Base-by-base conservation (phyloP, 768 basidiomycete genomes). In the Pleurotus sapidus region DNA sequence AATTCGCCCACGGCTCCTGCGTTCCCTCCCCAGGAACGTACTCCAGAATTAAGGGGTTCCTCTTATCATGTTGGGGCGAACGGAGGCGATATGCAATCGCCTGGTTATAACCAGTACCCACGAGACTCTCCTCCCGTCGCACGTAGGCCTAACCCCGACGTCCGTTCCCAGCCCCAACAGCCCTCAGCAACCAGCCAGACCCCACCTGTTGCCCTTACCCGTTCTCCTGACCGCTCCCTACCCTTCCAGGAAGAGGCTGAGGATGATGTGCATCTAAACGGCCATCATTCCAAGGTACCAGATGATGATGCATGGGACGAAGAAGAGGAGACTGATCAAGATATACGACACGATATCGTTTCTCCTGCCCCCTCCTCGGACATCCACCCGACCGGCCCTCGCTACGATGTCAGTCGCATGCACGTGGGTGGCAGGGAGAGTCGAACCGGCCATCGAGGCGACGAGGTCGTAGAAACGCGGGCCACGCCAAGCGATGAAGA, bases 191-290 rank as follows among this genome's bases (percentile, higher is more conserved):
- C 70, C 65, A 81, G 73, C 43, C 82, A 84, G 61, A 83, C 85
- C 0, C 81, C 85, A 0, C 84, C 86, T 15, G 67, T 76, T 8
- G 75, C 80, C 67, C 66, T 74, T 58, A 74, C 79, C 4, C 83
- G 86, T 18, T 83, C 84, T 18, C 84, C 89, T 1, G 88, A 89
- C 67, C 78, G 87, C 34, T 88, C 88, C 14, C 75, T 91, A 23
- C 89, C 89, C 17, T 80, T 90, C 2, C 89, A 91, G 67, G 89
- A 91, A 66, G 88, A 89, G 59, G 78, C 79, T 25, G 88, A 89
- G 63, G 88, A 89, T 62, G 87, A 89, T 60, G 70, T 11, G 57
- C 62, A 38, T 62, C 69, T 23, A 78, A 77, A 63, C 39, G 73
- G 70, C 30, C 30, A 34, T 34, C 30, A 34, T 34, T 34, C 30